A percentile compares a stretch with the other conserved stretches of the same genome.
These are phyloP conservation scores for Pneumocystis jirovecii DNA, from an alignment of 1,139 yeast genomes.

Conservation along the genomic window DNA sequence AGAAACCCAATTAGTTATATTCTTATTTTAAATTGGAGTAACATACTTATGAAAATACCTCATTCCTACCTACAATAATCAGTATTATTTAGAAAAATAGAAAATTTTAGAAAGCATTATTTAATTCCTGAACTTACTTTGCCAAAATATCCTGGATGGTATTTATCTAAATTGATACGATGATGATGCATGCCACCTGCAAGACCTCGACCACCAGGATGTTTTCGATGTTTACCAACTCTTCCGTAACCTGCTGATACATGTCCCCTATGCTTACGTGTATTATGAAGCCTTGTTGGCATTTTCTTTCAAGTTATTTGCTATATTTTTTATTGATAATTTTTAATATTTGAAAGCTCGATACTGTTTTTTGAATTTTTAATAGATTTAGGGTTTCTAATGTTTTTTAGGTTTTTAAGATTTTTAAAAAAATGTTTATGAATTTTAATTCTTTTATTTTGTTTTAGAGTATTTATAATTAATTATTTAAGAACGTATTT, in stretches of 20 bases:
- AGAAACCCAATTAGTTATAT: neutral
- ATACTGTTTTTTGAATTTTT: neutral
- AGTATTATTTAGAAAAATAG: neutral
- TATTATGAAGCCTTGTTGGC: constrained; percentile 99
- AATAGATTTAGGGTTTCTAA: neutral
- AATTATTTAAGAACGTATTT: no score
- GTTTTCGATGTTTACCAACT: constrained; percentile 99
- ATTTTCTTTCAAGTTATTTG: constrained; percentile 27
- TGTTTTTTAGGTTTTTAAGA: neutral
- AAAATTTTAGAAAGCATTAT: neutral
- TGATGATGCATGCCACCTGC: constrained; percentile 84
- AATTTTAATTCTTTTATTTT: neutral
- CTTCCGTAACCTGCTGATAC: constrained; percentile 99
- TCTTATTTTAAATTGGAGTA: constrained; percentile 33
- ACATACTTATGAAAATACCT: constrained; percentile 98
- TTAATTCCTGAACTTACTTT: constrained; percentile 40
- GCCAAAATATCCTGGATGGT: constrained; percentile 99
- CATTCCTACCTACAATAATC: constrained; percentile 48
- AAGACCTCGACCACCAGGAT: constrained; percentile 99
- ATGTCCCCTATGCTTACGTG: constrained; percentile 99
- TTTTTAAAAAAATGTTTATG: neutral
- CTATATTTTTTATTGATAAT: neutral
- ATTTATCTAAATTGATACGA: constrained; percentile 38
- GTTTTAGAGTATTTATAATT: no score
- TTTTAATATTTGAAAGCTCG: neutral